Evolutionary conservation across 148 eudicot species (phyloP).

Genomic region (Rhododendron henanense): DNA sequence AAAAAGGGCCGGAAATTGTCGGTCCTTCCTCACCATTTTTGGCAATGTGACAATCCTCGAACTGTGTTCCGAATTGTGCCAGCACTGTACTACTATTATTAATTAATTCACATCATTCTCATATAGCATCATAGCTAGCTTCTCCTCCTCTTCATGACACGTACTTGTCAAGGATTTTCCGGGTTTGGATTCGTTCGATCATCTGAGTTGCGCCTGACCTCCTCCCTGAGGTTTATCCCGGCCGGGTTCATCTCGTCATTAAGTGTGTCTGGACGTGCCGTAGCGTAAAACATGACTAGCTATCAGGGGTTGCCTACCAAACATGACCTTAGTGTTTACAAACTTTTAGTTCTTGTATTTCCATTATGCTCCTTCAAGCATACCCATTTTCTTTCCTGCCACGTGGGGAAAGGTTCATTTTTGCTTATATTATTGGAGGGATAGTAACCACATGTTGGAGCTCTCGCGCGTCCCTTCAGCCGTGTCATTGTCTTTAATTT

Average conservation of each 20-base stretch:
- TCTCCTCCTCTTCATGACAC: background rate
- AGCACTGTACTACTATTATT: background rate
- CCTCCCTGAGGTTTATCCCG: too few species aligned
- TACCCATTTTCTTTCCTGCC: too few species aligned
- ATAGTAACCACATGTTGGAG: too few species aligned
- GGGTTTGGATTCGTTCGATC: background rate
- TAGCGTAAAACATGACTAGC: background rate
- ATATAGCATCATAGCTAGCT: background rate
- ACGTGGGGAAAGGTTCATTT: too few species aligned
- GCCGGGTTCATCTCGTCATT: too few species aligned
- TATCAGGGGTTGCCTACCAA: too few species aligned
- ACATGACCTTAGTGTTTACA: too few species aligned
- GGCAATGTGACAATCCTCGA: background rate
- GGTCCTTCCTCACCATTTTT: background rate
- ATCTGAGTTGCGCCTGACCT: background rate
- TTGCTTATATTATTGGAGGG: too few species aligned
- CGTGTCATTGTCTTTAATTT: too few species aligned
- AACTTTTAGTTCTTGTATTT: too few species aligned
- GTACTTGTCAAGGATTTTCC: background rate
- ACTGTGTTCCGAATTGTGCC: background rate
- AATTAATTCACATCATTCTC: background rate
- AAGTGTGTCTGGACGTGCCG: background rate
- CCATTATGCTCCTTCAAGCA: too few species aligned
- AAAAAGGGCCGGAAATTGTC: background rate
- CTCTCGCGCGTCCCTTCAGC: too few species aligned